phyloP scores from a whole-genome alignment of 306 rosid genomes.

The Echinosophora koreensis region DNA sequence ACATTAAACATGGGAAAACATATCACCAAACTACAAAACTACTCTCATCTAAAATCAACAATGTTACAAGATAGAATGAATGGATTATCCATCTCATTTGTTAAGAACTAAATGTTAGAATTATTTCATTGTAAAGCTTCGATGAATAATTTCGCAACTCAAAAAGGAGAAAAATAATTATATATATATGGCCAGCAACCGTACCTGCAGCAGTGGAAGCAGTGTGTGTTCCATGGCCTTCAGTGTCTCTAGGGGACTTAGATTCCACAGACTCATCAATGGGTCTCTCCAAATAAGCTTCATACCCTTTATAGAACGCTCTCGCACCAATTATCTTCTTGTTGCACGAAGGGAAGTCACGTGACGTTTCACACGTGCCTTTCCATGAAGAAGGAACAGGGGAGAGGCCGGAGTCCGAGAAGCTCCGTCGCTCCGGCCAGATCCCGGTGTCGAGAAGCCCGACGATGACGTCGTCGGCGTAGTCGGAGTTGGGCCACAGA shows the following conservation, averaged over 20 bases:
- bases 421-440: conserved; percentile 81
- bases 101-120: too few species aligned
- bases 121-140: too few species aligned
- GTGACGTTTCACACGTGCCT: conserved; percentile 56
- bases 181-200: too few species aligned
- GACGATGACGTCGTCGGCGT: conserved; percentile 71
- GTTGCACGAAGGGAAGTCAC: conserved; percentile 70
- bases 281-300: conserved; percentile 50
- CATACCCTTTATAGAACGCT: conserved; percentile 70
- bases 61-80: too few species aligned
- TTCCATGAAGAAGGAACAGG: conserved; percentile 67
- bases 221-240: conserved; percentile 89
- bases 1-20: too few species aligned
- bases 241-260: conserved; percentile 71
- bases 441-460: conserved; percentile 86
- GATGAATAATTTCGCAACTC: too few species aligned
- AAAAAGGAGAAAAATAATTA: too few species aligned
- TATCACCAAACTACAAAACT: too few species aligned
- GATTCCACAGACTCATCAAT: conserved; percentile 68
- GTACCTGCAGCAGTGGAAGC: conserved; percentile 82
- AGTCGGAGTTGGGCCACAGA: conserved; percentile 66
- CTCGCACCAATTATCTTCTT: conserved; percentile 78
- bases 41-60: too few species aligned
- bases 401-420: conserved; percentile 60
- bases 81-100: too few species aligned